Percentiles rank a stretch among this genome's conserved stretches.
phyloP scores from a whole-genome alignment of 1,139 yeast genomes.

The Candida dubliniensis region DNA sequence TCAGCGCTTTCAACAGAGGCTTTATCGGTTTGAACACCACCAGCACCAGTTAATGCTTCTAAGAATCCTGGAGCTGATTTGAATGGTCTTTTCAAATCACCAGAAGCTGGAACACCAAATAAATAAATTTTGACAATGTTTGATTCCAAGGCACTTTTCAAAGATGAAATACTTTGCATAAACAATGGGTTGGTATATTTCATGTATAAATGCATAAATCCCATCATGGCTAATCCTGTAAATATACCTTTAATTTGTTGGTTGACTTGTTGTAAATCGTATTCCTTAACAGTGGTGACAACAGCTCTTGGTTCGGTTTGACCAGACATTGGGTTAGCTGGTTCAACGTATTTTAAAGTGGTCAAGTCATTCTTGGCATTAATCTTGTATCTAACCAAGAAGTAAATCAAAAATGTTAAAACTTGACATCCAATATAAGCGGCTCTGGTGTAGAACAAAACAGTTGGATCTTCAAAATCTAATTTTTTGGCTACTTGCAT shows the following conservation, averaged over 20 bases:
- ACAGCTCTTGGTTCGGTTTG: slow-evolving; percentile 70
- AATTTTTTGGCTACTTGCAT: slow-evolving; percentile 93
- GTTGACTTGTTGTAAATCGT: slow-evolving; percentile 86
- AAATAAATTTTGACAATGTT: slow-evolving; percentile 91
- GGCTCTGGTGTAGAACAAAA: slow-evolving; percentile 73
- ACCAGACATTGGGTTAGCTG: slow-evolving; percentile 79
- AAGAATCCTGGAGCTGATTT: slow-evolving; percentile 82
- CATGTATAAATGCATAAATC: slow-evolving; percentile 97
- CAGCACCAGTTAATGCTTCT: slow-evolving; percentile 61
- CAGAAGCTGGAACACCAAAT: slow-evolving; percentile 79
- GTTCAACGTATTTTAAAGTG: slow-evolving; percentile 86
- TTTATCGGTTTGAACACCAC: slow-evolving; percentile 75
- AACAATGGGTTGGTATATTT: slow-evolving; percentile 96
- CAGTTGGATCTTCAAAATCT: slow-evolving; percentile 83
- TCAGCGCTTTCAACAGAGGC: slow-evolving; percentile 85
- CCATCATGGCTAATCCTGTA: slow-evolving; percentile 97
- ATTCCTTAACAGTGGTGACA: slow-evolving; percentile 91
- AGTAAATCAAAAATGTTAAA: slow-evolving; percentile 65
- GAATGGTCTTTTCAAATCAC: slow-evolving; percentile 97
- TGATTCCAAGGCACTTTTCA: slow-evolving; percentile 87
- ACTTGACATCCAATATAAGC: slow-evolving; percentile 69
- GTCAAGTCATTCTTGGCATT: slow-evolving; percentile 83
- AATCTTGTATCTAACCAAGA: slow-evolving; percentile 61
- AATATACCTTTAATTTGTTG: slow-evolving; percentile 76
- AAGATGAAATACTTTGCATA: slow-evolving; percentile 89